Conservation (phyloP, 768 basidiomycete species). For the Boletus sensibilis region DNA sequence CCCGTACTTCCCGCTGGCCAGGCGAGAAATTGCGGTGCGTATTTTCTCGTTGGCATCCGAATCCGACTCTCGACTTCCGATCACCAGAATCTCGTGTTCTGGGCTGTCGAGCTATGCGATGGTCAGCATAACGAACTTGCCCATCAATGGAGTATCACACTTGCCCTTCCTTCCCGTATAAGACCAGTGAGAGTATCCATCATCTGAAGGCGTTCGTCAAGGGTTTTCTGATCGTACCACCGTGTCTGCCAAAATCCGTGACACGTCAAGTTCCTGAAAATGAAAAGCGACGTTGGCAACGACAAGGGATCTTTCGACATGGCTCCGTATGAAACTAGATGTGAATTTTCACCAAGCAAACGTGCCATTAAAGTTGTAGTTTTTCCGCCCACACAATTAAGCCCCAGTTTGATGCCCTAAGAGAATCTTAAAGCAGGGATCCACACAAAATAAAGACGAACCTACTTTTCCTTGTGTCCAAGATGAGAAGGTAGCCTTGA, state of each 20-base stretch:
- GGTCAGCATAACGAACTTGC: constrained; percentile 2
- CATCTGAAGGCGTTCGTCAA: constrained; percentile 48
- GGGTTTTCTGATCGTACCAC: constrained; percentile 58
- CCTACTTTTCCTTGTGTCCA: constrained; percentile 65
- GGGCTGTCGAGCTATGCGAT: constrained; percentile 59
- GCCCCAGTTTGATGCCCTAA: constrained; percentile 44
- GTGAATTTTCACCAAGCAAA: constrained; percentile 62
- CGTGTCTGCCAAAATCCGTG: constrained; percentile 79
- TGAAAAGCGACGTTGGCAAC: constrained; percentile 74
- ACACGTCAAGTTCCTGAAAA: constrained; percentile 78
- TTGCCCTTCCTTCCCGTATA: constrained; percentile 54
- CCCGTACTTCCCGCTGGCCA: constrained; percentile 40
- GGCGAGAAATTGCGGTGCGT: constrained; percentile 31
- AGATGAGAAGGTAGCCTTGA: constrained; percentile 53
- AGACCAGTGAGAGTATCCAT: constrained; percentile 52
- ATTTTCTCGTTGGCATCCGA: constrained; percentile 36
- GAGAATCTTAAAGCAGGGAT: not conserved
- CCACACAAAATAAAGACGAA: constrained; percentile 11
- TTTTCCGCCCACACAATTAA: constrained; percentile 65
- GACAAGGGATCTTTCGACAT: constrained; percentile 85
- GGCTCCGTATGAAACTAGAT: constrained; percentile 84
- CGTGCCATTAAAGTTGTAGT: constrained; percentile 69
- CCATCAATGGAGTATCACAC: constrained; percentile 6
- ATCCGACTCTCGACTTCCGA: constrained; percentile 43
- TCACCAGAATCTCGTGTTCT: constrained; percentile 63